Evolutionary conservation across 2,329 filamentous ascomycete species (phyloP).

Genomic region (Colletotrichum sansevieriae): DNA sequence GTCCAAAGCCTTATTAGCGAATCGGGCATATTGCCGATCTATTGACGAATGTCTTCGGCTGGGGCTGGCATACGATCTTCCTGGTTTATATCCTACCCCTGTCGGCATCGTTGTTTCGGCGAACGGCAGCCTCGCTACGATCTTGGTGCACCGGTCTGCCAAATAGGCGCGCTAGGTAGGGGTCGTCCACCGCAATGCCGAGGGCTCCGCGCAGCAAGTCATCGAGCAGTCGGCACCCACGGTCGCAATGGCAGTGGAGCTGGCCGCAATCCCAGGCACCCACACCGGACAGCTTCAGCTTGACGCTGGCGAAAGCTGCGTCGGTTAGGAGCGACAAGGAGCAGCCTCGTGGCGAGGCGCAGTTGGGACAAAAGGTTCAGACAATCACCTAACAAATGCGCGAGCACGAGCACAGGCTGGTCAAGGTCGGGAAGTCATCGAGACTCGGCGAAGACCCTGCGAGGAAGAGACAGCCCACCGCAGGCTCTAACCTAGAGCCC

Average conservation of each 20-base stretch:
- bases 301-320: no score
- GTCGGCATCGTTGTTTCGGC: background rate
- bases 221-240: background rate
- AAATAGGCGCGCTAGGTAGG: background rate
- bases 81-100: background rate
- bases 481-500: no score
- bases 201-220: background rate
- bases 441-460: conserved; percentile 18
- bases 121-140: background rate
- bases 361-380: conserved; percentile 20
- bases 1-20: background rate
- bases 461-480: conserved; percentile 23
- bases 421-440: conserved; percentile 9
- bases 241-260: no score
- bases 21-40: background rate
- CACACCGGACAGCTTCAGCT: no score
- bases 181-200: background rate
- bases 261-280: no score
- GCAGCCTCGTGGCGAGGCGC: conserved; percentile 16
- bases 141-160: background rate
- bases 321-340: conserved; percentile 35
- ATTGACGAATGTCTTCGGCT: background rate
- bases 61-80: background rate
- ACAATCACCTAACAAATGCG: conserved; percentile 24
- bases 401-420: conserved; percentile 27